phyloP scores from a whole-genome alignment of 768 basidiomycete species.

The Pisolithus sp. region DNA sequence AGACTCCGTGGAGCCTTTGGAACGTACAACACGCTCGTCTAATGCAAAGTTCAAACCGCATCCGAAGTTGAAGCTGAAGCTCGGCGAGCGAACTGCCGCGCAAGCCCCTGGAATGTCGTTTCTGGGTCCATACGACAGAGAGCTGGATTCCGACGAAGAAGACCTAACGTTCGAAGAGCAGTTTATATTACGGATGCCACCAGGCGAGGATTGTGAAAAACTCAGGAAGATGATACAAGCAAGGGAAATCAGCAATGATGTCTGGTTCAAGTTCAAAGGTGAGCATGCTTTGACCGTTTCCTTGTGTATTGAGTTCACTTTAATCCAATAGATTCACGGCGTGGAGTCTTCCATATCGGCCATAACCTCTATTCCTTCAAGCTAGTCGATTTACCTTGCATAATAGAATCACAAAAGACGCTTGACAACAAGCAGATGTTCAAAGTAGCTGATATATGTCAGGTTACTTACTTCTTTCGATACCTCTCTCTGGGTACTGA shows the following conservation, averaged over 20 bases:
- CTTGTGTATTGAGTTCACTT: neutral
- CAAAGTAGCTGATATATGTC: constrained; percentile 98
- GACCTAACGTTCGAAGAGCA: constrained; percentile 96
- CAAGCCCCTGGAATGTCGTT: constrained; percentile 85
- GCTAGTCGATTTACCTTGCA: constrained; percentile 91
- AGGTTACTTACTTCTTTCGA: constrained; percentile 43
- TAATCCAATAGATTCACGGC: constrained; percentile 65
- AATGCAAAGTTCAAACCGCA: constrained; percentile 42
- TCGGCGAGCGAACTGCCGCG: constrained; percentile 76
- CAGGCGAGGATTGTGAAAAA: constrained; percentile 74
- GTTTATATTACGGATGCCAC: constrained; percentile 85
- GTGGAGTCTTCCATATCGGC: constrained; percentile 85
- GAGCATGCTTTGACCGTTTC: neutral
- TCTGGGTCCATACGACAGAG: constrained; percentile 86
- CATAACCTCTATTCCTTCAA: constrained; percentile 81
- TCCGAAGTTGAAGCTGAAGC: constrained; percentile 83
- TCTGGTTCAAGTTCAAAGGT: constrained; percentile 99
- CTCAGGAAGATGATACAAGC: constrained; percentile 75
- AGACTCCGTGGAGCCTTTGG: constrained; percentile 26
- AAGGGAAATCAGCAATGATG: constrained; percentile 74
- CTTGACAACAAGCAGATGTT: constrained; percentile 96
- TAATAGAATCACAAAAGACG: constrained; percentile 94
- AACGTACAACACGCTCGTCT: constrained; percentile 56
- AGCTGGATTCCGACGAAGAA: constrained; percentile 92
- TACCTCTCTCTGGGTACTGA: constrained; percentile 2